Conservation (phyloP, 2,329 filamentous ascomycete species). For the Alternaria triticina region DNA sequence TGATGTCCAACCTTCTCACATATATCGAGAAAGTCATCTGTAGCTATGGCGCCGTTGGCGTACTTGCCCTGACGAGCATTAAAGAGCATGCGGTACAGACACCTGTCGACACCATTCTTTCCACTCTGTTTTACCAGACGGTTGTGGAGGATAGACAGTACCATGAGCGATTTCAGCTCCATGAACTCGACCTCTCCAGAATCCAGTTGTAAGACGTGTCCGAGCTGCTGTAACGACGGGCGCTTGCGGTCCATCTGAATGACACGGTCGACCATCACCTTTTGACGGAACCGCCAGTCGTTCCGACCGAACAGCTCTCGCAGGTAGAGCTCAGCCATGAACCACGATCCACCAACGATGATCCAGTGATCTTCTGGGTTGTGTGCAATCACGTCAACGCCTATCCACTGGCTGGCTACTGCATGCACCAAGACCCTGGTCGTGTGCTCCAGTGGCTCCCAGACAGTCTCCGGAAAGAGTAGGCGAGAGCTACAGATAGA, state of each 20-base stretch:
- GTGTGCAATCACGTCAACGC: slow-evolving; percentile 88
- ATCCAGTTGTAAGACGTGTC: slow-evolving; percentile 77
- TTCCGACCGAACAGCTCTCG: slow-evolving; percentile 91
- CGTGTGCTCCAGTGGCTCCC: slow-evolving; percentile 83
- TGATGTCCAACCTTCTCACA: slow-evolving; percentile 90
- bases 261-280: slow-evolving; percentile 80
- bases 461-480: slow-evolving; percentile 81
- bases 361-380: slow-evolving; percentile 85
- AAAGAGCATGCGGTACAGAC: slow-evolving; percentile 84
- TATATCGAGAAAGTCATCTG: slow-evolving; percentile 77
- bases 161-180: slow-evolving; percentile 84
- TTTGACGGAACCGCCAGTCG: slow-evolving; percentile 89
- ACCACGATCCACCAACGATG: slow-evolving; percentile 87
- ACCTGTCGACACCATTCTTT: slow-evolving; percentile 80
- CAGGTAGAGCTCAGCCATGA: slow-evolving; percentile 94
- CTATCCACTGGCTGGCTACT: slow-evolving; percentile 90
- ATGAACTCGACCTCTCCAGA: slow-evolving; percentile 90
- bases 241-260: slow-evolving; percentile 81
- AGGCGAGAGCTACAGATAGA: slow-evolving; percentile 87
- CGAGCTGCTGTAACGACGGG: slow-evolving; percentile 82
- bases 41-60: slow-evolving; percentile 71
- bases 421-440: slow-evolving; percentile 83
- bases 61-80: slow-evolving; percentile 85
- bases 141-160: slow-evolving; percentile 92
- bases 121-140: slow-evolving; percentile 87